A percentile compares a stretch with the other conserved stretches of the same genome.
phyloP scores from a whole-genome alignment of 352 stramenopile species.

The Globisporangium uncinulatum region DNA sequence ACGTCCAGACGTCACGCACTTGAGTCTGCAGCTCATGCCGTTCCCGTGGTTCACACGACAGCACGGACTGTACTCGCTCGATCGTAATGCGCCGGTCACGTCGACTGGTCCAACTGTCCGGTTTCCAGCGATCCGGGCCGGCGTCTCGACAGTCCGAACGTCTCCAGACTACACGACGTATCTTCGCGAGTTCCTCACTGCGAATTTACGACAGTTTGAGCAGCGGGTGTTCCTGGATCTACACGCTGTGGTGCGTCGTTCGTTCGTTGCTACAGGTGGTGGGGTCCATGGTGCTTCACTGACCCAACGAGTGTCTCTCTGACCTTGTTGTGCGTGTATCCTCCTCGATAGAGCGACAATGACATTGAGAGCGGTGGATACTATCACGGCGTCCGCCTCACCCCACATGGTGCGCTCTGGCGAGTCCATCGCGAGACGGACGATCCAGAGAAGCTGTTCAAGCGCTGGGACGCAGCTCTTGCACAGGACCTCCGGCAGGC shows the following conservation, averaged over 20 bases:
- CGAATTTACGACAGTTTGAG: constrained; percentile 22
- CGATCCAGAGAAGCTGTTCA: constrained; percentile 8
- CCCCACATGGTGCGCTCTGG: constrained; percentile 41
- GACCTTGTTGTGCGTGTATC: not conserved
- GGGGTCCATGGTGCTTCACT: not conserved
- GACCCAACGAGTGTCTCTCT: not conserved
- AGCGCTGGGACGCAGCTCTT: constrained; percentile 13
- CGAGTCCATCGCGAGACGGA: constrained; percentile 18
- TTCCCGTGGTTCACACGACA: constrained; percentile 75
- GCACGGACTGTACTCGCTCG: constrained; percentile 23
- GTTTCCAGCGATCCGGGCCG: constrained; percentile 28
- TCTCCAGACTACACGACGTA: constrained; percentile 36
- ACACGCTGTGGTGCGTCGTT: constrained; percentile 34
- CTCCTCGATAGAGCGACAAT: constrained; percentile 27
- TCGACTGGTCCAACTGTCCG: constrained; percentile 5
- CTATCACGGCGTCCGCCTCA: constrained; percentile 34
- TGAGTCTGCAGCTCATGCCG: constrained; percentile 79
- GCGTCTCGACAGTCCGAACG: constrained; percentile 29
- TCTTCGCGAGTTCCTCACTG: constrained; percentile 32
- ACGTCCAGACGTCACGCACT: constrained; percentile 50
- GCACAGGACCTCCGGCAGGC: not conserved
- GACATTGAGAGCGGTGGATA: constrained; percentile 28
- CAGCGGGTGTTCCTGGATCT: constrained; percentile 46
- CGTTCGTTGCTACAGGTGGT: not conserved
- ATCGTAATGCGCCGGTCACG: not conserved